Evolutionary conservation across 176 grass and related monocot genomes (phyloP).

Genomic region (Zizania latifolia): DNA sequence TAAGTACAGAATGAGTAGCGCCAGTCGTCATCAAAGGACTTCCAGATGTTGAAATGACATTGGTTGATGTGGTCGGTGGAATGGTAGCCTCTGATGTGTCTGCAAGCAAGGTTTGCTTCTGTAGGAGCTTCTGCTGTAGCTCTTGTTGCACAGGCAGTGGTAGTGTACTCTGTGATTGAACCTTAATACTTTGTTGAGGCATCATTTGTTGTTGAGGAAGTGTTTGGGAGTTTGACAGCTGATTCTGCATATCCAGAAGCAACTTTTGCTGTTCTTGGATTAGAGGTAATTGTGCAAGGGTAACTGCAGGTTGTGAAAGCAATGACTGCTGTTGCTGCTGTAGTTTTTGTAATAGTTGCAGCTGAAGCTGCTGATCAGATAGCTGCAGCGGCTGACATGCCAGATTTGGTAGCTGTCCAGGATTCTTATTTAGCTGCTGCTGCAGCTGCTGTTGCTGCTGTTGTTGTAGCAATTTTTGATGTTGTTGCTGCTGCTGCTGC

Average conservation of each 20-base stretch:
- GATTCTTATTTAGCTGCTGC: conserved; percentile 55
- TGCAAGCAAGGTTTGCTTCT: conserved; percentile 40
- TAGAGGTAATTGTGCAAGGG: conserved; percentile 62
- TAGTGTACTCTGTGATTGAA: conserved; percentile 30
- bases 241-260: conserved; percentile 73
- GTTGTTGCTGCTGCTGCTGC: conserved; percentile 28
- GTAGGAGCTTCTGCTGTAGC: conserved; percentile 37
- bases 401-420: conserved; percentile 47
- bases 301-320: conserved; percentile 53
- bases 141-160: conserved; percentile 42
- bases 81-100: conserved; percentile 35
- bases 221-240: conserved; percentile 56
- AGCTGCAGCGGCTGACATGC: conserved; percentile 44
- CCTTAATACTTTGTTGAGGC: conserved; percentile 46
- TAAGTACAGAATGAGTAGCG: conserved; percentile 56
- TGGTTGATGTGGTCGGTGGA: conserved; percentile 17
- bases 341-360: conserved; percentile 48
- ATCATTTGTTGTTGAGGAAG: conserved; percentile 64
- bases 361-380: conserved; percentile 53
- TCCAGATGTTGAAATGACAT: conserved; percentile 30
- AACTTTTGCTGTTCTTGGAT: conserved; percentile 88
- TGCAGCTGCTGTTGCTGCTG: conserved; percentile 42
- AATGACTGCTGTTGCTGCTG: conserved; percentile 75
- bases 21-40: conserved; percentile 42
- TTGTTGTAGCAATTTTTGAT: conserved; percentile 45